A percentile compares a stretch with the other conserved stretches of the same genome.
Evolutionary conservation across 768 basidiomycete genomes (phyloP).

Genomic region (Asterophora lycoperdoides): DNA sequence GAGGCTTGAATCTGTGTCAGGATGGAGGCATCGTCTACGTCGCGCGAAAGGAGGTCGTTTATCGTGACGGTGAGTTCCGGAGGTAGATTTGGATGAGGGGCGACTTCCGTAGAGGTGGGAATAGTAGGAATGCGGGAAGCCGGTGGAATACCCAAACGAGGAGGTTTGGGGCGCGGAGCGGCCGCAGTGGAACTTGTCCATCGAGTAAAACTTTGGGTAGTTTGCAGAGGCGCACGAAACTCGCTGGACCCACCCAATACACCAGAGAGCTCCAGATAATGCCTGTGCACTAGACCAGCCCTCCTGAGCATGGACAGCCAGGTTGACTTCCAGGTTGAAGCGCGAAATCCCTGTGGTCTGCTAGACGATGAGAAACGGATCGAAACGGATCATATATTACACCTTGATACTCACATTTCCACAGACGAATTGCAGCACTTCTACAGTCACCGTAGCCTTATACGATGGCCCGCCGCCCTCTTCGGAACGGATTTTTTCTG

Average conservation of each 20-base stretch:
- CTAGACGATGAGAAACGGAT: background rate
- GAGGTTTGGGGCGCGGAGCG: background rate
- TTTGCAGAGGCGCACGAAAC: conserved; percentile 8
- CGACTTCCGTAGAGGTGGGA: background rate
- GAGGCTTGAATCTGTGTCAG: conserved; percentile 18
- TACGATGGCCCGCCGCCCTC: background rate
- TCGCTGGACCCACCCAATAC: conserved; percentile 19
- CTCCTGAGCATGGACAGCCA: conserved; percentile 76
- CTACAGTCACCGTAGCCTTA: background rate
- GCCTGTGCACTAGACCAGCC: conserved; percentile 50
- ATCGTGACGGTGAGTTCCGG: conserved; percentile 8
- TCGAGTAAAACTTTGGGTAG: conserved; percentile 3
- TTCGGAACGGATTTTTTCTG: background rate
- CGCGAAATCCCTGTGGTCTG: conserved; percentile 9
- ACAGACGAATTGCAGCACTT: conserved; percentile 3
- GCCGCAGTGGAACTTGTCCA: conserved; percentile 4
- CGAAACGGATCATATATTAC: background rate
- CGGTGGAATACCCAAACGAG: background rate
- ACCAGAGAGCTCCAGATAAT: conserved; percentile 42
- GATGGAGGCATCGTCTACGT: background rate
- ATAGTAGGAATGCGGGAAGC: background rate
- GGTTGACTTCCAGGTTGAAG: conserved; percentile 26
- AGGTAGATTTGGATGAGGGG: conserved; percentile 2
- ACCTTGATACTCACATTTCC: conserved; percentile 7
- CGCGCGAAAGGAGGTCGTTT: conserved; percentile 5